Percentiles rank a stretch among this genome's conserved stretches.
Evolutionary conservation across 1,284 basidiomycete genomes (phyloP).

Genomic region (Chalciporus piperatoides): DNA sequence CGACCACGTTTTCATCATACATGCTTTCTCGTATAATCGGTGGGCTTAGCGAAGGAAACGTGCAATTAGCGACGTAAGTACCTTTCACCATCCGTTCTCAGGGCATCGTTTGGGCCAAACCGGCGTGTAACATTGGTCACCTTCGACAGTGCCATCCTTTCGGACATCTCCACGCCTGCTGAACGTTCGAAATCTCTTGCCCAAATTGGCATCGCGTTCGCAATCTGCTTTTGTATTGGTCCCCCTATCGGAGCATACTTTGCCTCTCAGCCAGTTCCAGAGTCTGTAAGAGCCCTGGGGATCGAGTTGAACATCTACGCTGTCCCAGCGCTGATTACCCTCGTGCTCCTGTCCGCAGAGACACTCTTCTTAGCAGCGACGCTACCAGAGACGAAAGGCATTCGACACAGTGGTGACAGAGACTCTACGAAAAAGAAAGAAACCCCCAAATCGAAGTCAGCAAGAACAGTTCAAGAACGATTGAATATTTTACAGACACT

Average conservation of each 20-base stretch:
- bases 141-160: constrained; percentile 72
- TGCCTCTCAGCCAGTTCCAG: constrained; percentile 63
- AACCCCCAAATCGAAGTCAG: constrained; percentile 21
- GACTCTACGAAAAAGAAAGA: constrained; percentile 21
- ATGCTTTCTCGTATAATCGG: constrained; percentile 86
- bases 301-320: constrained; percentile 81
- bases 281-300: constrained; percentile 54
- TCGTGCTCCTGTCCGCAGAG: constrained; percentile 67
- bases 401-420: constrained; percentile 30
- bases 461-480: constrained; percentile 46
- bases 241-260: constrained; percentile 83
- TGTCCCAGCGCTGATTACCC: constrained; percentile 73
- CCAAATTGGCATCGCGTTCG: constrained; percentile 90
- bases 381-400: constrained; percentile 74
- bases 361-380: constrained; percentile 70
- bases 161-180: constrained; percentile 76
- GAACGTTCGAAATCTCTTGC: constrained; percentile 83
- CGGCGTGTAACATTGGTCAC: not conserved
- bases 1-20: constrained; percentile 83
- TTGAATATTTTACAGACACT: constrained; percentile 52
- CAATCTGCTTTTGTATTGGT: constrained; percentile 85
- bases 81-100: not conserved
- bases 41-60: constrained; percentile 85
- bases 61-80: constrained; percentile 74
- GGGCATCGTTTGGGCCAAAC: not conserved